A percentile compares a stretch with the other conserved stretches of the same genome.
Conservation (phyloP, 2,329 filamentous ascomycete species). For the Sclerotinia glacialis region DNA sequence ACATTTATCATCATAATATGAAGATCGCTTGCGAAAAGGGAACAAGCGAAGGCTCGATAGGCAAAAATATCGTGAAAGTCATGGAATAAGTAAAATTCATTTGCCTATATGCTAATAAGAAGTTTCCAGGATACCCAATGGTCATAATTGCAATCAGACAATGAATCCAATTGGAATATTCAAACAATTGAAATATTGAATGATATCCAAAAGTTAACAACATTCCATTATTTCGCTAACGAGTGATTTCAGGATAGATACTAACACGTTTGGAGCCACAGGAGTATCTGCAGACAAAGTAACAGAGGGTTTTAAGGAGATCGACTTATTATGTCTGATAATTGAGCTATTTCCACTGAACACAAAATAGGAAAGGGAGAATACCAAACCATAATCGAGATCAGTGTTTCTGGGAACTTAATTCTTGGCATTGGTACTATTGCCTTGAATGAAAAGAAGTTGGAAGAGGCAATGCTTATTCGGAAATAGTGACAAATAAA, state of each 20-base stretch:
- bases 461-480: conserved; percentile 34
- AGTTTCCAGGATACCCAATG: background rate
- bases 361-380: conserved; percentile 40
- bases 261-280: conserved; percentile 31
- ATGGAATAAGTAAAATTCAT: background rate
- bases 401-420: conserved; percentile 56
- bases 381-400: conserved; percentile 54
- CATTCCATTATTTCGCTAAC: background rate
- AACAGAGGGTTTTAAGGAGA: conserved; percentile 29
- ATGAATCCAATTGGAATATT: background rate
- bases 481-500: conserved; percentile 33
- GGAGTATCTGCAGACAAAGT: conserved; percentile 32
- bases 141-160: too few relatives aligned
- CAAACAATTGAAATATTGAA: background rate
- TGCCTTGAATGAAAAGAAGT: conserved; percentile 46
- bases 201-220: too few relatives aligned
- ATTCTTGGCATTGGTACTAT: conserved; percentile 51
- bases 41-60: conserved; percentile 39
- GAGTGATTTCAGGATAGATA: conserved; percentile 26
- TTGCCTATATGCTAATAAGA: conserved; percentile 18
- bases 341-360: conserved; percentile 30
- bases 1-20: conserved; percentile 44
- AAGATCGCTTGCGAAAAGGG: conserved; percentile 41
- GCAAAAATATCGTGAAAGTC: conserved; percentile 30
- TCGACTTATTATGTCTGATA: conserved; percentile 38